Percentiles rank a stretch among this genome's conserved stretches.
phyloP scores from a whole-genome alignment of 1,139 yeast genomes.

The Candida dubliniensis region DNA sequence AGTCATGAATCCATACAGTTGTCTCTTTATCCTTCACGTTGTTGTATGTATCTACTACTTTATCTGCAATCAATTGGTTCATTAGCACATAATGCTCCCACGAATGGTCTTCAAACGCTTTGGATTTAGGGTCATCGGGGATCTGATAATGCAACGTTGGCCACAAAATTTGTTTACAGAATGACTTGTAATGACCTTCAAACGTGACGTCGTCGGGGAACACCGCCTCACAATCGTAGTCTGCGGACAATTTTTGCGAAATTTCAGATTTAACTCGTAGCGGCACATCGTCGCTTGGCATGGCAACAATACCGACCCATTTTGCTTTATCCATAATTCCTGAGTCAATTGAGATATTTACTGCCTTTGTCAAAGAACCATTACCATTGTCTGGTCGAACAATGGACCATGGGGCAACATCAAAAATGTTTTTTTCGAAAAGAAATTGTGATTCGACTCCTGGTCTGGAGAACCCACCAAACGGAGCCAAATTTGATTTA shows the following conservation, averaged over 20 bases:
- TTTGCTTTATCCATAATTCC: slow-evolving; percentile 47
- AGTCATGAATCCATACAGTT: slow-evolving; percentile 89
- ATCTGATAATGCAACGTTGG: slow-evolving; percentile 96
- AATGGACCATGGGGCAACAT: slow-evolving; percentile 74
- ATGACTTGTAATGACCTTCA: slow-evolving; percentile 86
- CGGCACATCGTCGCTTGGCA: slow-evolving; percentile 85
- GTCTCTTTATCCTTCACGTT: slow-evolving; percentile 46
- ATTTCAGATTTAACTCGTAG: slow-evolving; percentile 51
- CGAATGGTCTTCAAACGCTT: slow-evolving; percentile 93
- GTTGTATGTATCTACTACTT: slow-evolving; percentile 61
- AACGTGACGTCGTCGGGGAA: slow-evolving; percentile 75
- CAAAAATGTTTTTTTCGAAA: slow-evolving; percentile 57
- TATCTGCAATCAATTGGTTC: slow-evolving; percentile 80
- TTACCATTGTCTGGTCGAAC: slow-evolving; percentile 75
- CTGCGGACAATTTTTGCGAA: slow-evolving; percentile 39
- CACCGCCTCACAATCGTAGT: slow-evolving; percentile 63
- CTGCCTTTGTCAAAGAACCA: slow-evolving; percentile 85
- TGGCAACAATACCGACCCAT: slow-evolving; percentile 91
- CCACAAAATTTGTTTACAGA: slow-evolving; percentile 93
- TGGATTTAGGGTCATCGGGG: slow-evolving; percentile 91
- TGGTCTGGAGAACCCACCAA: slow-evolving; percentile 70
- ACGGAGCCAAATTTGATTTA: slow-evolving; percentile 55
- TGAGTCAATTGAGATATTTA: slow-evolving; percentile 58
- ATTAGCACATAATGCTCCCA: slow-evolving; percentile 81
- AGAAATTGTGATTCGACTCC: slow-evolving; percentile 45